These are phyloP conservation scores for Helotiales sp. DNA, from an alignment of 2,329 filamentous ascomycete species.

Conservation along the genomic window DNA sequence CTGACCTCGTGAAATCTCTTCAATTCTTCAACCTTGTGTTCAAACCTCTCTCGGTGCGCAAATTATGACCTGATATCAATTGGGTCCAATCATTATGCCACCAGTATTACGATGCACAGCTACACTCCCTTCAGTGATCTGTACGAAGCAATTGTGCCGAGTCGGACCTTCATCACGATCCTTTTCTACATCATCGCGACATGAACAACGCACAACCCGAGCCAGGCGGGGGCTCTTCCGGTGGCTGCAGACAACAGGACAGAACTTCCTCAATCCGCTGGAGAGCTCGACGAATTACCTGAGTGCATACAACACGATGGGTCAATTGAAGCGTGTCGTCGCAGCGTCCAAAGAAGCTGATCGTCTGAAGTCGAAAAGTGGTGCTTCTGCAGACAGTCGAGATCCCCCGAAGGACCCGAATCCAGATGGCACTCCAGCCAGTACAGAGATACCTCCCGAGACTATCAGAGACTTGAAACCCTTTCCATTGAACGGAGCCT, in stretches of 20 bases:
- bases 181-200: conserved; percentile 41
- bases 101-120: conserved; percentile 37
- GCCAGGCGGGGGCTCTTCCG: conserved; percentile 38
- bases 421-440: conserved; percentile 13
- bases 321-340: conserved; percentile 37
- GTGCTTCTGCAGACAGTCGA: background rate
- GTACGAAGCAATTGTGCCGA: conserved; percentile 35
- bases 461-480: conserved; percentile 46
- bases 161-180: conserved; percentile 34
- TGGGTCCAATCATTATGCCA: conserved; percentile 38
- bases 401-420: background rate
- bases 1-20: conserved; percentile 4
- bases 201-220: conserved; percentile 36
- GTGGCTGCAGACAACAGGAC: conserved; percentile 41
- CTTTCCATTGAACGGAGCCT: conserved; percentile 66
- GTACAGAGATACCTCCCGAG: conserved; percentile 33
- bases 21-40: conserved; percentile 10
- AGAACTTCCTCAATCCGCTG: conserved; percentile 38
- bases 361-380: background rate
- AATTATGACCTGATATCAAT: conserved; percentile 21
- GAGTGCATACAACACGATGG: conserved; percentile 39
- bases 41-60: conserved; percentile 18
- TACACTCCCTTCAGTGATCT: conserved; percentile 29
- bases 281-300: conserved; percentile 42
- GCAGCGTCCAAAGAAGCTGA: conserved; percentile 14